Evolutionary conservation across 805 yeast genomes (phyloP), one percentile per base, ranked within the genome.

Genomic region (Lipomyces spencermartinsiae): DNA sequence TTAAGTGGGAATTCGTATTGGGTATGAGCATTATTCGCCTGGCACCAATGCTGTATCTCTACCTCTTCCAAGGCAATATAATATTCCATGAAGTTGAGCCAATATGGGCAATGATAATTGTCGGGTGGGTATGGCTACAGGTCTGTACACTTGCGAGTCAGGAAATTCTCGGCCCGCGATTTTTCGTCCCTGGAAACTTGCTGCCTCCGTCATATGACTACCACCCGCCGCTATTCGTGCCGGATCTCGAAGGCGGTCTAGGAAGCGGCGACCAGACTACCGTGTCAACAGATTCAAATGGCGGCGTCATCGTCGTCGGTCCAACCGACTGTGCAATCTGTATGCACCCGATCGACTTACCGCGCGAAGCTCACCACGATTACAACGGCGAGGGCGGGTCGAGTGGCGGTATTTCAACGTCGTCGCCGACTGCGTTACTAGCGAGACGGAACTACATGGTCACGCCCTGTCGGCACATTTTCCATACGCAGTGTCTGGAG

Each of bases 401-500:
- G 19, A 71, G 61, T 22, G 62, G 72, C 22, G 64, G 68, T 8
- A 73, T 67, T 35, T 39, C 69, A 16, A 71, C 75, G 16, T 59
- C 75, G 35, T 68, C 74, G 9, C 76, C 79, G 0, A 71, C 79
- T 19, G 73, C 75, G 16, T 39, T 79, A 31, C 69, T 78, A 39
- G 80, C 79, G 2, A 67, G 81, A 16, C 74, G 78, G 34, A 69
- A 72, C 54, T 79, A 79, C 66, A 78, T 79, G 81, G 73, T 70
- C 12, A 92, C 98, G 0, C 98, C 98, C 1, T 93, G 98, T 78
- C 83, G 87, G 55, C 98, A 93, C 77, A 87, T 92, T 9, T 94
- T 93, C 84, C 98, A 93, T 76, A 85, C 92, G 1, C 88, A 85
- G n/a, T 93, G 98, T 79, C 80, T 94, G 71, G 96, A 91, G 76